Conservation (phyloP, 179 eudicot species). For the Sideroxylon spinosum region DNA sequence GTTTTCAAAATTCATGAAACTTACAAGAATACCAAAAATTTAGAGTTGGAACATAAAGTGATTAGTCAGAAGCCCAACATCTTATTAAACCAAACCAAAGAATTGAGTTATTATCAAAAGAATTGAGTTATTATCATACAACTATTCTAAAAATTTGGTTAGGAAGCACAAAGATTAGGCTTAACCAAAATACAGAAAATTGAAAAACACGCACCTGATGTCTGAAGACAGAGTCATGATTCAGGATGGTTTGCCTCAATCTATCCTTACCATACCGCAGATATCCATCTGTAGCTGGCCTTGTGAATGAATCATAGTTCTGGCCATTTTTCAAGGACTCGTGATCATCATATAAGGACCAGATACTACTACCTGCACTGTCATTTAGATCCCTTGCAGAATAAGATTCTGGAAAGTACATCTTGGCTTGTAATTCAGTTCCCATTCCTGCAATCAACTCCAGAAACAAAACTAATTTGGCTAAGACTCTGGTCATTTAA, state of each 20-base stretch:
- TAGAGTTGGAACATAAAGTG: background rate
- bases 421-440: slow-evolving; percentile 33
- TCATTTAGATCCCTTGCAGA: slow-evolving; percentile 29
- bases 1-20: background rate
- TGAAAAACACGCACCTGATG: slow-evolving; percentile 31
- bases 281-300: slow-evolving; percentile 17
- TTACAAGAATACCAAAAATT: background rate
- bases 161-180: background rate
- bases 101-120: background rate
- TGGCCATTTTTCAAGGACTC: slow-evolving; percentile 18
- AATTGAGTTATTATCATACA: background rate
- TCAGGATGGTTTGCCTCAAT: slow-evolving; percentile 36
- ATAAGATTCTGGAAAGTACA: slow-evolving; percentile 24
- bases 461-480: slow-evolving; percentile 9
- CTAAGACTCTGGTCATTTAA: background rate
- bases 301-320: slow-evolving; percentile 12
- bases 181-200: background rate
- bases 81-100: background rate
- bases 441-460: slow-evolving; percentile 41
- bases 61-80: background rate
- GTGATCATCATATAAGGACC: slow-evolving; percentile 24
- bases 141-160: background rate
- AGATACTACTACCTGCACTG: slow-evolving; percentile 16
- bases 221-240: slow-evolving; percentile 42
- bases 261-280: slow-evolving; percentile 22